Evolutionary conservation across 345 rosid species (phyloP).

Genomic region (Clausena lansium): DNA sequence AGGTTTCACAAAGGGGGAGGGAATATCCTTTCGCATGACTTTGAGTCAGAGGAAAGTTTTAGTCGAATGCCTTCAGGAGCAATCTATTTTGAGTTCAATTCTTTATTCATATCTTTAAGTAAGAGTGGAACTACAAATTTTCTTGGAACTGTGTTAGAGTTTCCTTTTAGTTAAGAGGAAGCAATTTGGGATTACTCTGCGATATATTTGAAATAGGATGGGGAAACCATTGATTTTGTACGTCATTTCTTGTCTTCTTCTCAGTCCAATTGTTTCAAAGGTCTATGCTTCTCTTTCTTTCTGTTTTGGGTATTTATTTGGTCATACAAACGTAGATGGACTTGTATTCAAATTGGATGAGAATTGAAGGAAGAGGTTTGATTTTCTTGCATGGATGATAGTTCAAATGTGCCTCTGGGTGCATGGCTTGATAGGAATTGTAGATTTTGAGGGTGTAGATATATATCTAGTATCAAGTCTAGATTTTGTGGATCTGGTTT

Average conservation of each 20-base stretch:
- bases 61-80: not conserved
- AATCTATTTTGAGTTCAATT: not conserved
- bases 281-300: not conserved
- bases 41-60: not conserved
- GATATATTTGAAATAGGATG: not conserved
- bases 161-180: not conserved
- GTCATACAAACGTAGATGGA: not conserved
- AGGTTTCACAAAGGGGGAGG: not conserved
- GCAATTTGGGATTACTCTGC: not conserved
- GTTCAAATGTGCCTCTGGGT: not conserved
- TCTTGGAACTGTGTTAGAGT: not conserved
- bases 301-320: not conserved
- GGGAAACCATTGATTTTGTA: not conserved
- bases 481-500: not conserved
- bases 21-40: not conserved
- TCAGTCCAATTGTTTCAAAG: not conserved
- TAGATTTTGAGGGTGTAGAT: not conserved
- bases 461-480: not conserved
- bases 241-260: not conserved
- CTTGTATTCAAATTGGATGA: not conserved
- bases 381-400: not conserved
- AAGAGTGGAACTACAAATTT: not conserved
- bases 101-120: not conserved
- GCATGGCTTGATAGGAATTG: not conserved
- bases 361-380: not conserved